Percentiles rank a stretch among this genome's conserved stretches.
Evolutionary conservation across 148 eudicot species (phyloP).

Genomic region (Chenopodium berlandieri): DNA sequence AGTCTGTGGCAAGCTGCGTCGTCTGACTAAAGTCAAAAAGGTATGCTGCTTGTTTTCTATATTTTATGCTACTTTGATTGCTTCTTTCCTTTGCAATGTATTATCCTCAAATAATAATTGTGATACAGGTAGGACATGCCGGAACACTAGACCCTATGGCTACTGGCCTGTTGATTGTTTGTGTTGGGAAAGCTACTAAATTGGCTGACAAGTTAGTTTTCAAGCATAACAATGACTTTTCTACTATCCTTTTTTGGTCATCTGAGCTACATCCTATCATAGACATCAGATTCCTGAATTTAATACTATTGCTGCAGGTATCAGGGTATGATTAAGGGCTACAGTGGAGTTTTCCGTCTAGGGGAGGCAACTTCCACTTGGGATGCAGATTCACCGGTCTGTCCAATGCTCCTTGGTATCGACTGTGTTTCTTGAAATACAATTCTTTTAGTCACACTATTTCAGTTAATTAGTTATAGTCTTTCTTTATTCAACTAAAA

Average conservation of each 20-base stretch:
- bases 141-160: constrained; percentile 99
- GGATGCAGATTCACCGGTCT: constrained; percentile 98
- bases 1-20: constrained; percentile 94
- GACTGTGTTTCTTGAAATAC: constrained; percentile 8
- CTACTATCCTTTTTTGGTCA: neutral
- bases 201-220: constrained; percentile 71
- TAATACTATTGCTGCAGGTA: constrained; percentile 48
- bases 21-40: constrained; percentile 86
- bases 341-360: constrained; percentile 88
- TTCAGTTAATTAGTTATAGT: neutral
- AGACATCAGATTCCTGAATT: constrained; percentile 1
- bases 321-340: constrained; percentile 96
- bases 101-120: constrained; percentile 12
- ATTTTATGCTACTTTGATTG: neutral
- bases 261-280: neutral
- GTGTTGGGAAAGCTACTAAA: constrained; percentile 96
- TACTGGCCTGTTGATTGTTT: constrained; percentile 91
- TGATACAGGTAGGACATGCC: constrained; percentile 93
- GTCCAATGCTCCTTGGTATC: constrained; percentile 33
- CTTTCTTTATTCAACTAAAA: neutral
- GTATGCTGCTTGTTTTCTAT: constrained; percentile 31
- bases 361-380: constrained; percentile 99
- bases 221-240: neutral
- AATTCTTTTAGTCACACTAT: constrained; percentile 1
- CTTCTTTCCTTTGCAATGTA: neutral